Base-by-base conservation (phyloP, 2,329 filamentous ascomycete genomes). In the Neofusicoccum umdonicola region DNA sequence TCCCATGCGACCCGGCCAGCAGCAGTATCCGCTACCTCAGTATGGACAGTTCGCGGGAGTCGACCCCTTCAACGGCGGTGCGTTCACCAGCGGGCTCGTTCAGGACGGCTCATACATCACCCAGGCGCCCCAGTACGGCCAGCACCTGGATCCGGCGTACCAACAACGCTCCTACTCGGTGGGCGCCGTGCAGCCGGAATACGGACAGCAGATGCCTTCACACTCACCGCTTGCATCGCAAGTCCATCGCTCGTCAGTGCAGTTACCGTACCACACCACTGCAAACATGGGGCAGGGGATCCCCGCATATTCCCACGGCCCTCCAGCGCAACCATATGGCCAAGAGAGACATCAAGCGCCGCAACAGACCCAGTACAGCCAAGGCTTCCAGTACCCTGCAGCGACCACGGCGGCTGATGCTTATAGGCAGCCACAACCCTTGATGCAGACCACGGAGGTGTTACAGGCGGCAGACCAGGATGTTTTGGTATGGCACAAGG, bases 401-500 rank as follows among this genome's bases (percentile, higher is more conserved):
- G 41, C 51, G 52, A 61, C 63, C 52, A 57, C 63, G 44, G 56
- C 63, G 51, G 52, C 63, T 58, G 63, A 58, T 50, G 37, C 63
- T 13, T 58, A 50, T 47, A 58, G 47, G 44, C 63, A 61, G 63
- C 56, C 63, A 42, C 51, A 50, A 27, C 35, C 45, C 52, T 42
- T 58, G 45, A 64, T 42, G 17, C 63, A 58, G 52, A 51, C 50
- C 37, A 34, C 35, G 48, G 51, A 64, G 35, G 62, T 64, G 12
- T 17, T 64, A 11, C 51, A 64, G 3, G 51, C 51, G 13, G 62
- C 62, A 57, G 63, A 65, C n/a, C 63, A 61, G 42, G 63, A 65
- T 54, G 63, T 65, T 45, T 34, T 65, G 52, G 52, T 65, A 35
- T 65, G 63, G 63, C 63, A 65, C 12, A 64, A 64, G 31, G 22